These are phyloP conservation scores for Leccinum incarnatum DNA, from an alignment of 768 basidiomycete species.

Conservation along the genomic window DNA sequence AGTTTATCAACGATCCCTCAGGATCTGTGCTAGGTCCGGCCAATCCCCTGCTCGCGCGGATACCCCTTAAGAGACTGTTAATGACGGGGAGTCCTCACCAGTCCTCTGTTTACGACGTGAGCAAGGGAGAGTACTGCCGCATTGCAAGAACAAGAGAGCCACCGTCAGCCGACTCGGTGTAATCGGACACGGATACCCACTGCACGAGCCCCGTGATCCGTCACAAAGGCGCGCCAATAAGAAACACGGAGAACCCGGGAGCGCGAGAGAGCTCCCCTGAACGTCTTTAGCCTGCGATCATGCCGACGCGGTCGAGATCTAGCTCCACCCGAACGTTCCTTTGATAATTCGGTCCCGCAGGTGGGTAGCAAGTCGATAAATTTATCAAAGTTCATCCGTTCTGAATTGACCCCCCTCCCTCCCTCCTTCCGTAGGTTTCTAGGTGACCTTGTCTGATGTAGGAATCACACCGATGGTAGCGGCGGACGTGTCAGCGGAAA, in stretches of 20 bases:
- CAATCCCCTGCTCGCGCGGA: neutral
- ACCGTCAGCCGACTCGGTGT: neutral
- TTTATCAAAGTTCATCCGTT: neutral
- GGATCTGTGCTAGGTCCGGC: neutral
- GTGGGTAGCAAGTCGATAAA: neutral
- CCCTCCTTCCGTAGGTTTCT: neutral
- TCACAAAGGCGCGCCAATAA: neutral
- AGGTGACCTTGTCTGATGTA: neutral
- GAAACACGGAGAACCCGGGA: neutral
- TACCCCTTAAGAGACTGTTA: neutral
- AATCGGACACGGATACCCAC: neutral
- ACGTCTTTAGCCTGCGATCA: neutral
- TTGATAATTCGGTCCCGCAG: conserved; percentile 5
- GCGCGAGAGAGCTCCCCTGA: neutral
- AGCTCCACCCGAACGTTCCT: neutral
- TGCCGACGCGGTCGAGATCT: neutral
- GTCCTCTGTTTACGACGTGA: conserved; percentile 18
- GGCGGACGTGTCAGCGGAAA: neutral
- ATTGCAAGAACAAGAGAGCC: neutral
- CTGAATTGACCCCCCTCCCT: neutral
- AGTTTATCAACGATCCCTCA: conserved; percentile 4
- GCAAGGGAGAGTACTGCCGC: conserved; percentile 2
- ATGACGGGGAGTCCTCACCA: conserved; percentile 4
- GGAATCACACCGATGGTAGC: neutral
- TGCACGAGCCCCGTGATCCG: conserved; percentile 2